Conservation (phyloP, 257 asterid species). For the Solanum pennellii region DNA sequence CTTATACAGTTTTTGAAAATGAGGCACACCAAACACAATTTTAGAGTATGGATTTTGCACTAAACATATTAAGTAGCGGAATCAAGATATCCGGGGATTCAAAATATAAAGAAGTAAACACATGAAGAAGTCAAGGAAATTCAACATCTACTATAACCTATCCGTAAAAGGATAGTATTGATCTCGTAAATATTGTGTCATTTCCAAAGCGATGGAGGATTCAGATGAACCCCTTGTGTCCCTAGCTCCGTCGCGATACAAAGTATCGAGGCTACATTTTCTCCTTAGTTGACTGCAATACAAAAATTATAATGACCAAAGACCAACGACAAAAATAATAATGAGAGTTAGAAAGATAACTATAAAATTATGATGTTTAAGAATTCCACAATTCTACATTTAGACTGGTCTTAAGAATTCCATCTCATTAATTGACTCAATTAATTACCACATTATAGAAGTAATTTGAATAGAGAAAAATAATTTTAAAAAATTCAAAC, state of each 20-base stretch:
- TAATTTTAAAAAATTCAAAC: background rate
- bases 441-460: background rate
- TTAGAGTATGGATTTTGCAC: background rate
- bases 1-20: background rate
- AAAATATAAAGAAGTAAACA: background rate
- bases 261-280: background rate
- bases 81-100: background rate
- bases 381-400: background rate
- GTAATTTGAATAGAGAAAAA: background rate
- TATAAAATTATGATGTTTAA: background rate
- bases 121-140: background rate
- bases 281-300: background rate
- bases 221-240: background rate
- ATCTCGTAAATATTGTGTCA: background rate
- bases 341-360: background rate
- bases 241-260: background rate
- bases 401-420: background rate
- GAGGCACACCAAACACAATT: background rate
- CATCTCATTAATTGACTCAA: background rate
- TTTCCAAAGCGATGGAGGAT: background rate
- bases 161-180: background rate
- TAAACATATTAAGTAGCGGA: background rate
- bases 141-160: background rate
- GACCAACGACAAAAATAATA: background rate
- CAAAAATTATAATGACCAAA: background rate